Percentiles rank a stretch among this genome's conserved stretches.
phyloP scores from a whole-genome alignment of 202 grass and related monocot species.

The Bolboschoenoplectus hybrid region DNA sequence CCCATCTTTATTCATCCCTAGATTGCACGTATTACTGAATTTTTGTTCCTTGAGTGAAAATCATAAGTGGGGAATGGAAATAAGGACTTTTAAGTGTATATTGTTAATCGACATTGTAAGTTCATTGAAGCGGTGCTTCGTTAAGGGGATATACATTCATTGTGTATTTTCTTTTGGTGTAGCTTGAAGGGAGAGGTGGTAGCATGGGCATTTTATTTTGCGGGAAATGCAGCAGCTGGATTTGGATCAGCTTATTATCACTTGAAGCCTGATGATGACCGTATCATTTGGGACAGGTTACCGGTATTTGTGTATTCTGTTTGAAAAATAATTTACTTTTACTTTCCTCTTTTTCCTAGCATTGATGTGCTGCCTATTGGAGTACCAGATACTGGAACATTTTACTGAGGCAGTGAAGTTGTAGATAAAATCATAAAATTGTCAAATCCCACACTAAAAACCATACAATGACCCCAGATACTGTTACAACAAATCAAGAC shows the following conservation, averaged over 20 bases:
- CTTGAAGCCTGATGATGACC: conserved; percentile 93
- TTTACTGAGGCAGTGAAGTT: neutral
- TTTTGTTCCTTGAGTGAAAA: neutral
- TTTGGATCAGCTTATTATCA: conserved; percentile 99
- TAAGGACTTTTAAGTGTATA: neutral
- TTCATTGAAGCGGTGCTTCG: neutral
- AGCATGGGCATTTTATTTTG: conserved; percentile 85
- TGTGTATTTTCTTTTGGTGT: conserved; percentile 33
- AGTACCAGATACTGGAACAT: neutral
- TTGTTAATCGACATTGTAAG: neutral
- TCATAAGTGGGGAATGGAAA: neutral
- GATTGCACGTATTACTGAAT: neutral
- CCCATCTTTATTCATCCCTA: neutral
- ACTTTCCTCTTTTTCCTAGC: neutral
- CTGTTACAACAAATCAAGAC: neutral
- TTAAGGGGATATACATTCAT: neutral
- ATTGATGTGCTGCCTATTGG: neutral
- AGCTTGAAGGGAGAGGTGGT: conserved; percentile 84
- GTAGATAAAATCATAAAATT: neutral
- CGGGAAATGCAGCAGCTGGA: conserved; percentile 66
- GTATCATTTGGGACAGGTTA: conserved; percentile 95
- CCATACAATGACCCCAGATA: neutral
- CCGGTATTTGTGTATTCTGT: conserved; percentile 71
- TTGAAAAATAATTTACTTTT: conserved; percentile 21
- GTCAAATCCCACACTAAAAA: neutral